phyloP scores from a whole-genome alignment of 495 filamentous ascomycete genomes.

The Wilcoxina mikolae region DNA sequence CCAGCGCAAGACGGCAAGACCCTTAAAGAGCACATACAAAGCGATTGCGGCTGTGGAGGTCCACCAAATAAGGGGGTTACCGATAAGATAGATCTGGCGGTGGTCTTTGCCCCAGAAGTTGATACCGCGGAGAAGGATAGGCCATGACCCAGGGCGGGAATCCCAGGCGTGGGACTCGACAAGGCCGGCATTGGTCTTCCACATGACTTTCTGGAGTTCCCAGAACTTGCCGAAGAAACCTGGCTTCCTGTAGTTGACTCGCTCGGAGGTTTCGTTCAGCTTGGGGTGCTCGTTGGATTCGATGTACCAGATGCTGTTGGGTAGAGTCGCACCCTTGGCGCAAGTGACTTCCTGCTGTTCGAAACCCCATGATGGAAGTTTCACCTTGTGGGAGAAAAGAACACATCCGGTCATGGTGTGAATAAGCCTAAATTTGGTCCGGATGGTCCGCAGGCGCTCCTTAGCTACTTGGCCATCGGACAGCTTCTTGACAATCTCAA shows the following conservation, averaged over 20 bases:
- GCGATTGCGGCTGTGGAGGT: constrained; percentile 65
- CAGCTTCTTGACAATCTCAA: constrained; percentile 85
- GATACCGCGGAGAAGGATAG: constrained; percentile 82
- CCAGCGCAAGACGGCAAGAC: constrained; percentile 76
- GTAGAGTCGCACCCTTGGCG: constrained; percentile 78
- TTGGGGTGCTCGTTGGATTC: constrained; percentile 74
- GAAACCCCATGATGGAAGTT: constrained; percentile 90
- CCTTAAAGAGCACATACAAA: constrained; percentile 72
- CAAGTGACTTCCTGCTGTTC: constrained; percentile 98
- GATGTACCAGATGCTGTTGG: constrained; percentile 94
- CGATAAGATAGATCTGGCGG: constrained; percentile 89
- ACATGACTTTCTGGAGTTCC: constrained; percentile 99
- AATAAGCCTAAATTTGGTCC: constrained; percentile 88
- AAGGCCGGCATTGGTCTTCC: constrained; percentile 91
- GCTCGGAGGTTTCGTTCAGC: constrained; percentile 60
- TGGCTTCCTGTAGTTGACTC: constrained; percentile 86
- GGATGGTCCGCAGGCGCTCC: constrained; percentile 76
- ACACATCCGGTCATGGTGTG: constrained; percentile 96
- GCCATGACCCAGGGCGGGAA: constrained; percentile 87
- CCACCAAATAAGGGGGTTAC: constrained; percentile 95
- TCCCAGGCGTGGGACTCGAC: constrained; percentile 97
- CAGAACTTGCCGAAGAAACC: constrained; percentile 98
- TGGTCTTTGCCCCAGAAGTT: constrained; percentile 97
- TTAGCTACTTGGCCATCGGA: constrained; percentile 70
- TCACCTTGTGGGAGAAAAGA: constrained; percentile 95